Base-by-base conservation (phyloP, 805 yeast genomes). In the Metahyphopichia silvanorum region DNA sequence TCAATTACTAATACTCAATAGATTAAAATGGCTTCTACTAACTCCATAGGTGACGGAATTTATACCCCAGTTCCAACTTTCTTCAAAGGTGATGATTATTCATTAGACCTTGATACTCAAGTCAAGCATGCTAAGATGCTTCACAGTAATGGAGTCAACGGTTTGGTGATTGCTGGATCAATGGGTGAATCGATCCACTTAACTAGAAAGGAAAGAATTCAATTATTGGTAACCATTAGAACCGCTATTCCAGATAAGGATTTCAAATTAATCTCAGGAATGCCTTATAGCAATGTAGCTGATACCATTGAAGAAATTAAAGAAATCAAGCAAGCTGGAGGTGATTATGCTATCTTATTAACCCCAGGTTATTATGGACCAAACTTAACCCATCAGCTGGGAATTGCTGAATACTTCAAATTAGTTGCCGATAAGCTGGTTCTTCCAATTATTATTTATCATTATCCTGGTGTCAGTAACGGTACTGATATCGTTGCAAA, bases 131-230 rank as follows among this genome's bases (percentile, higher is more conserved):
- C 63, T 10, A 47, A 49, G 30, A 38, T 47, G 31, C 38, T 59
- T 31, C 43, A 54, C 25, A 35, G 34, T 5, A 43, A 40, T 20
- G 67, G 68, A 6, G 53, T 64, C 18, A 42, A 44, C n/a, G 65
- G 66, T 15, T 40, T 62, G 16, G 65, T 63, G 10, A 51, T 60
- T 8, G 44, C 64, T 7, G 70, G 70, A 1, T 61, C 68, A 4
- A 61, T 63, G 55, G 70, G 70, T 8, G 70, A 64, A 40, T 55
- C 63, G 13, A 42, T 51, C 11, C 64, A 62, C 35, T 42, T 63
- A 32, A 53, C 57, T 4, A 34, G 47, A 17, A 40, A 47, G 11
- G 70, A 64, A 37, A 44, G 69, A 30, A 35, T 42, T n/a, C 33
- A 38, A 8, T 29, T 61, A n/a, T 49, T 62, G 13, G 34, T 40